Conservation (phyloP, 768 basidiomycete species). For the Suillus ampliporus region DNA sequence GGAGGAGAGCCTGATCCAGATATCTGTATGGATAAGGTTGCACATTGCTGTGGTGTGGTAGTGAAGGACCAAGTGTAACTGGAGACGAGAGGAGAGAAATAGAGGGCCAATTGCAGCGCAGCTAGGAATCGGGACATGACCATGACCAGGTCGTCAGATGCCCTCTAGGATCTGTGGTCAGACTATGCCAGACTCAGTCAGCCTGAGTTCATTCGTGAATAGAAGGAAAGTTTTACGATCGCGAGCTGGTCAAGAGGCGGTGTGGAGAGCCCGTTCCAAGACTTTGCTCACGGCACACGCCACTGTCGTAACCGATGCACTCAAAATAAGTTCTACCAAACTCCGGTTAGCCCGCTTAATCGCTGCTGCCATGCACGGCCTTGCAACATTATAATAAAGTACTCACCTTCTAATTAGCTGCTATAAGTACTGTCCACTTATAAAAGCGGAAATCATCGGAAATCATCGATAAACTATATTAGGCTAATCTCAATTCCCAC, state of each 20-base stretch:
- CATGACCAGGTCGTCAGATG: conserved; percentile 6
- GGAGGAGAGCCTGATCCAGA: conserved; percentile 69
- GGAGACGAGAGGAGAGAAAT: conserved; percentile 32
- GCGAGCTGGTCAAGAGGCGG: background rate
- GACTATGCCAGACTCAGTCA: conserved; percentile 6
- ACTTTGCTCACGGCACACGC: background rate
- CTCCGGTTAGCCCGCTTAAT: background rate
- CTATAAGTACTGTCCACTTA: background rate
- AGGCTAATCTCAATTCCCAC: background rate
- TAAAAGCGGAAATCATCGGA: background rate
- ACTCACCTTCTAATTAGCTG: background rate
- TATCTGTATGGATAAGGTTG: conserved; percentile 62
- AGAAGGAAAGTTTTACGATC: background rate
- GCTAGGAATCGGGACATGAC: conserved; percentile 16
- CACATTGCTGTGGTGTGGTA: conserved; percentile 66
- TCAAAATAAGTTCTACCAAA: background rate
- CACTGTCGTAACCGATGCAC: conserved; percentile 1
- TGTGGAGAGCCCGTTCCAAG: conserved; percentile 10
- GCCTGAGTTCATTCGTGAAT: conserved; percentile 17
- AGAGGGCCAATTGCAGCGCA: conserved; percentile 12
- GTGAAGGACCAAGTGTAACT: conserved; percentile 51
- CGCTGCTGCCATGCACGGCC: background rate
- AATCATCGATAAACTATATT: background rate
- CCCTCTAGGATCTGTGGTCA: conserved; percentile 6
- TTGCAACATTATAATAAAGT: background rate